Evolutionary conservation across 495 filamentous ascomycete genomes (phyloP).

Genomic region (Staphylotrichum longicolle): DNA sequence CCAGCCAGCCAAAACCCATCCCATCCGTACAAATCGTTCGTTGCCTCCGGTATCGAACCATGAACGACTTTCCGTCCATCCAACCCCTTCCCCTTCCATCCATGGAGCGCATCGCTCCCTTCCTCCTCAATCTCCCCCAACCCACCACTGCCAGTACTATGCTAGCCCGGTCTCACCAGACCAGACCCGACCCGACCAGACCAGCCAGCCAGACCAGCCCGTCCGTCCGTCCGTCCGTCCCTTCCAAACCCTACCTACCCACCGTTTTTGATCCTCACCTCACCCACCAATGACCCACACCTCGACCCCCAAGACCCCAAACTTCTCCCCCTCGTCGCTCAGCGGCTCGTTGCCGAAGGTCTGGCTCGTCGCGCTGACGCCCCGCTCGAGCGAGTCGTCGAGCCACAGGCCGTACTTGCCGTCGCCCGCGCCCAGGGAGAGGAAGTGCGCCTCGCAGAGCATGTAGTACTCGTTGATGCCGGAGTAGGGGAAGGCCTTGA

Average conservation of each 20-base stretch:
- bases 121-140: too few species aligned
- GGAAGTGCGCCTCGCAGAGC: constrained; percentile 80
- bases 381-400: constrained; percentile 81
- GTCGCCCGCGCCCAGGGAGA: constrained; percentile 83
- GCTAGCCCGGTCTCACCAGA: background rate
- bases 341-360: constrained; percentile 95
- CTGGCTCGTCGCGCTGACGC: constrained; percentile 73
- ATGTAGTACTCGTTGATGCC: constrained; percentile 97
- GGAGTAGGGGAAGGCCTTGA: constrained; percentile 96
- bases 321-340: constrained; percentile 92
- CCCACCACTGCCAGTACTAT: too few species aligned
- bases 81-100: too few species aligned
- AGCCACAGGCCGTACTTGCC: constrained; percentile 93
- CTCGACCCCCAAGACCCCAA: constrained; percentile 88
- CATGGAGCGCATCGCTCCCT: too few species aligned
- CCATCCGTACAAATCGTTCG: too few species aligned
- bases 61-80: too few species aligned
- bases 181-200: background rate
- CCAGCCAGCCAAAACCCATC: too few species aligned
- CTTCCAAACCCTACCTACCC: too few species aligned
- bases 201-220: too few species aligned
- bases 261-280: too few species aligned
- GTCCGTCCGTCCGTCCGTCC: too few species aligned
- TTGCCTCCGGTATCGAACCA: too few species aligned
- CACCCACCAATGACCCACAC: constrained; percentile 71